Percentiles rank a stretch among this genome's conserved stretches.
These are phyloP conservation scores for Gomphus sp. DNA, from an alignment of 1,284 basidiomycete species.

Conservation along the genomic window DNA sequence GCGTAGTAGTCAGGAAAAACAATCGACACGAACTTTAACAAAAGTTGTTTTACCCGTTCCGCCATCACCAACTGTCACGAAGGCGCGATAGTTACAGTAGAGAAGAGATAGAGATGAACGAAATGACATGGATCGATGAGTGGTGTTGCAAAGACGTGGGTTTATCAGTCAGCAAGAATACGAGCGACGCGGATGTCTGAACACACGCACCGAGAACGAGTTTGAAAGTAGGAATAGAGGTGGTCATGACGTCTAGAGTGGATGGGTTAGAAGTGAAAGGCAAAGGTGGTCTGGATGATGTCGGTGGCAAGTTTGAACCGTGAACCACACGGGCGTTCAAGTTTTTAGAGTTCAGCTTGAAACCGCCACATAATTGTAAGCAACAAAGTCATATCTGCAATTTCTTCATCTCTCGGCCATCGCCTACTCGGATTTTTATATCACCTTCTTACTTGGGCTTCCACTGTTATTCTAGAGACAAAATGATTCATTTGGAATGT, in stretches of 20 bases:
- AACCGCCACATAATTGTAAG: not conserved
- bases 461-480: not conserved
- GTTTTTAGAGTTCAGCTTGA: slow-evolving; percentile 11
- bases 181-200: slow-evolving; percentile 20
- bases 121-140: slow-evolving; percentile 16
- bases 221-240: slow-evolving; percentile 86
- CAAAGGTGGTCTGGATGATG: not conserved
- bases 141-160: slow-evolving; percentile 7
- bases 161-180: slow-evolving; percentile 16
- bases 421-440: not conserved
- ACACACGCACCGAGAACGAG: slow-evolving; percentile 82
- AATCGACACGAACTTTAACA: slow-evolving; percentile 66
- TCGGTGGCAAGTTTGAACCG: not conserved
- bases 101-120: slow-evolving; percentile 23
- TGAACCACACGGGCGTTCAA: slow-evolving; percentile 3
- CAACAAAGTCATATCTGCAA: no score
- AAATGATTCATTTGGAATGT: not conserved
- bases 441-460: not conserved
- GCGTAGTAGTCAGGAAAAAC: slow-evolving; percentile 15
- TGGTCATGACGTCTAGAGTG: slow-evolving; percentile 33
- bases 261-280: not conserved
- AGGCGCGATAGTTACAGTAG: slow-evolving; percentile 11
- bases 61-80: slow-evolving; percentile 83
- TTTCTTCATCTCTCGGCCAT: slow-evolving; percentile 5
- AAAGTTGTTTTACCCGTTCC: slow-evolving; percentile 98